Evolutionary conservation across 495 filamentous ascomycete genomes (phyloP).

Genomic region (Choiromyces venosus): DNA sequence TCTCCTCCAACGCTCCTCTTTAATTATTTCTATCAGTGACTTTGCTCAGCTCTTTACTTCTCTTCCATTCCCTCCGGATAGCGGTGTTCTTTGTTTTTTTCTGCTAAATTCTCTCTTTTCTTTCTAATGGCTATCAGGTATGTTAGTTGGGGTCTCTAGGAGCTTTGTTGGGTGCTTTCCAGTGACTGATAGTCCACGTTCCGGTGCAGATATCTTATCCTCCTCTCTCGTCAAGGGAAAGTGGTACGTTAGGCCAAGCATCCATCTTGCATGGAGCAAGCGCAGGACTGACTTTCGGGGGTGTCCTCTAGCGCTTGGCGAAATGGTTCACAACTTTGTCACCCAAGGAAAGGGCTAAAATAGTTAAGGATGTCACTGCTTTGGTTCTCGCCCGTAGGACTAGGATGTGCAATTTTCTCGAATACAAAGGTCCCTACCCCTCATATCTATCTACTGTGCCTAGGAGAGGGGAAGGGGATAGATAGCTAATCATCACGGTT

Average conservation of each 20-base stretch:
- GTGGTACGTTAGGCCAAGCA: constrained; percentile 60
- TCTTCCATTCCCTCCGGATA: background rate
- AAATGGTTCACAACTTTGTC: constrained; percentile 99
- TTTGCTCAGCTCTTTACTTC: background rate
- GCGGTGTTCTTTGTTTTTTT: background rate
- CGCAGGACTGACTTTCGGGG: background rate
- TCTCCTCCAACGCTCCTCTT: background rate
- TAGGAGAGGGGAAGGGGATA: background rate
- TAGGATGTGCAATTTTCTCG: constrained; percentile 99
- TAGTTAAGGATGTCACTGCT: constrained; percentile 98
- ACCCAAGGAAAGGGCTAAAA: constrained; percentile 98
- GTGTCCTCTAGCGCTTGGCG: constrained; percentile 69
- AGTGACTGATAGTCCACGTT: background rate
- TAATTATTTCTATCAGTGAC: background rate
- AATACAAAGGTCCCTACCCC: constrained; percentile 76
- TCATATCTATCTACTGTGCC: background rate
- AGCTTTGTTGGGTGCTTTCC: background rate
- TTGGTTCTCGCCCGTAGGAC: constrained; percentile 91
- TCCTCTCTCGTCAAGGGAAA: constrained; percentile 97
- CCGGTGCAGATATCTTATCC: constrained; percentile 77
- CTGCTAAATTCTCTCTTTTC: background rate
- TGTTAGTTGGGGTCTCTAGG: background rate
- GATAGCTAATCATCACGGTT: background rate
- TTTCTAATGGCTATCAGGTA: constrained; percentile 35
- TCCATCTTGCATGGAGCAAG: background rate